These are phyloP conservation scores for Psilocybe mexicana DNA, from an alignment of 1,284 basidiomycete genomes.

Conservation along the genomic window DNA sequence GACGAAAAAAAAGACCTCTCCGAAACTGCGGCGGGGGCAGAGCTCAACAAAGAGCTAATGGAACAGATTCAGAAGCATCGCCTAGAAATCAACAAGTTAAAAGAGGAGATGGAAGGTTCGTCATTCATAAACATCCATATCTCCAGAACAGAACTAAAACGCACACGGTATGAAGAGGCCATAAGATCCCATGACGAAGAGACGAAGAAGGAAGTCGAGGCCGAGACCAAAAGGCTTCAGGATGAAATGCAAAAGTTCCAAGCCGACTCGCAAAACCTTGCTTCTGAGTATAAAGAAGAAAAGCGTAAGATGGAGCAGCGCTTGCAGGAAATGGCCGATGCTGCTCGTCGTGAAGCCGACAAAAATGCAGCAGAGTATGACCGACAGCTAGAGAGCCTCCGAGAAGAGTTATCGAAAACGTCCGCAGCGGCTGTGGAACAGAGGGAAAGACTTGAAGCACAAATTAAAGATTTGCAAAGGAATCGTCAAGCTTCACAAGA, in stretches of 20 bases:
- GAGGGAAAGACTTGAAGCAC: background rate
- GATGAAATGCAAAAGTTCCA: conserved; percentile 10
- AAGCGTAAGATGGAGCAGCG: conserved; percentile 7
- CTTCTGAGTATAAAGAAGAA: conserved; percentile 8
- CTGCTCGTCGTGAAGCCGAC: conserved; percentile 3
- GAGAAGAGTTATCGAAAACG: background rate
- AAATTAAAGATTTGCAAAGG: conserved; percentile 9
- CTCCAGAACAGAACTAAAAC: background rate
- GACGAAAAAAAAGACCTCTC: conserved; percentile 30
- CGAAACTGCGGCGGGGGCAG: conserved; percentile 12
- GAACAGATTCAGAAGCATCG: conserved; percentile 8
- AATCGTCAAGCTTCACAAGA: background rate
- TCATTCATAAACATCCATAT: background rate
- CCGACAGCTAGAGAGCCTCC: conserved; percentile 5
- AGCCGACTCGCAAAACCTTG: conserved; percentile 8
- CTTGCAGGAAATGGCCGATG: conserved; percentile 8
- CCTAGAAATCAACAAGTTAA: conserved; percentile 5
- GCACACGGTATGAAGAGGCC: conserved; percentile 22
- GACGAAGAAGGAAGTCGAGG: conserved; percentile 36
- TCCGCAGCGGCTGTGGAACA: background rate
- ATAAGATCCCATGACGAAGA: conserved; percentile 41
- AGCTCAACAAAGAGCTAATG: conserved; percentile 9
- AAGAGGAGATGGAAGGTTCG: conserved; percentile 14
- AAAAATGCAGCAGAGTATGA: conserved; percentile 8
- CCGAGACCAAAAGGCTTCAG: conserved; percentile 33